phyloP scores from a whole-genome alignment of 2,329 filamentous ascomycete species.

The Aspergillus niger region DNA sequence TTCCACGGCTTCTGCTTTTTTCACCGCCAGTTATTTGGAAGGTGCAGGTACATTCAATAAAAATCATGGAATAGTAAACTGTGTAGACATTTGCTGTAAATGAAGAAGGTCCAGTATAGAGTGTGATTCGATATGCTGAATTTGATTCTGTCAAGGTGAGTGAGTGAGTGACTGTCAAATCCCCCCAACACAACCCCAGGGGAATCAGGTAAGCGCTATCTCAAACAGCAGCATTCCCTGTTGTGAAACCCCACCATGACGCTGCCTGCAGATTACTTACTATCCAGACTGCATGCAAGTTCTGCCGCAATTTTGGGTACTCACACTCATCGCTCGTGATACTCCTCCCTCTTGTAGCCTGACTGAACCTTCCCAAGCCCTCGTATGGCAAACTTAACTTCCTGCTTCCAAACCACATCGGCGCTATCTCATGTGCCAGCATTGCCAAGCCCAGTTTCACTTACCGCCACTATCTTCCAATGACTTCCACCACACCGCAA shows the following conservation, averaged over 20 bases:
- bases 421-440: neutral
- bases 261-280: neutral
- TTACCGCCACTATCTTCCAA: neutral
- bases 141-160: neutral
- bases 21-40: neutral
- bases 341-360: neutral
- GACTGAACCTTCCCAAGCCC: neutral
- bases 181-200: no score
- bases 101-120: neutral
- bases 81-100: neutral
- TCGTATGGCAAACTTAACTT: neutral
- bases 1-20: neutral
- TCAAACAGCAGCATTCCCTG: neutral
- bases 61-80: no score
- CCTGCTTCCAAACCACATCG: neutral
- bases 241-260: neutral
- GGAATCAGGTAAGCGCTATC: no score
- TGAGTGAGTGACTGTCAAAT: no score
- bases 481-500: no score
- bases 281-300: neutral
- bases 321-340: neutral
- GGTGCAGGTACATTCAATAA: neutral
- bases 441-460: neutral
- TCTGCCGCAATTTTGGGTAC: neutral
- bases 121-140: no score